Evolutionary conservation across 495 filamentous ascomycete species (phyloP).

Genomic region (Durotheca rogersii): DNA sequence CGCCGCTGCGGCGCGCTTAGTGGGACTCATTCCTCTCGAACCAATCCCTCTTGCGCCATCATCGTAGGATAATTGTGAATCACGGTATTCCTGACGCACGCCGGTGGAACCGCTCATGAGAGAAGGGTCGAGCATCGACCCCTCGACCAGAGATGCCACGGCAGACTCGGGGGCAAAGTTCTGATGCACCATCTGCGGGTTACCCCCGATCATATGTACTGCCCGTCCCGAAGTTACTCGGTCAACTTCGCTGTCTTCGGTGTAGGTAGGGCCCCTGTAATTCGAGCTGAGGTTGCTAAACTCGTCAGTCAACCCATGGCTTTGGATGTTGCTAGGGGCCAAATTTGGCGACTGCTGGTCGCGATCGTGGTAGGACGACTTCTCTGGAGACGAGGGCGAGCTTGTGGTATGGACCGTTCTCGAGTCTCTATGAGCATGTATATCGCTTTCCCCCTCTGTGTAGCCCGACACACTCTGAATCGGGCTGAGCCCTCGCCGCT

Average conservation of each 20-base stretch:
- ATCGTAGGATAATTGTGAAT: conserved; percentile 44
- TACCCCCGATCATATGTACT: conserved; percentile 66
- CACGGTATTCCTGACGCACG: conserved; percentile 37
- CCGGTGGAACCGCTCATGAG: conserved; percentile 55
- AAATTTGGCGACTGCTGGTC: conserved; percentile 40
- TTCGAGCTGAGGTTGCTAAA: conserved; percentile 48
- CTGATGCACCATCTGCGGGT: conserved; percentile 71
- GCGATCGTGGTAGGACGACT: conserved; percentile 37
- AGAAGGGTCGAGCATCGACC: conserved; percentile 79
- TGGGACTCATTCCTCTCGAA: conserved; percentile 39
- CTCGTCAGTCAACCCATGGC: conserved; percentile 44
- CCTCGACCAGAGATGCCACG: conserved; percentile 83
- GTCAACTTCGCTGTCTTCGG: conserved; percentile 69
- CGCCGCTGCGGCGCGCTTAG: conserved; percentile 38
- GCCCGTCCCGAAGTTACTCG: conserved; percentile 64
- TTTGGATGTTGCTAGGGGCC: conserved; percentile 42
- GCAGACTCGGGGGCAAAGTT: conserved; percentile 78
- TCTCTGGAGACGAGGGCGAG: conserved; percentile 45
- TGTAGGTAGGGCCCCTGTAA: conserved; percentile 60
- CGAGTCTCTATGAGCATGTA: conserved; percentile 50
- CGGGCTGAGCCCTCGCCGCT: conserved; percentile 71
- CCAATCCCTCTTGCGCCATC: conserved; percentile 38
- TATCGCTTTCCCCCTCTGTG: conserved; percentile 53
- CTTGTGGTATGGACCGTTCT: conserved; percentile 46
- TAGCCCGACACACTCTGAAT: conserved; percentile 87